Conservation (phyloP, 2,329 filamentous ascomycete species). For the Paraphaeosphaeria sporulosa region DNA sequence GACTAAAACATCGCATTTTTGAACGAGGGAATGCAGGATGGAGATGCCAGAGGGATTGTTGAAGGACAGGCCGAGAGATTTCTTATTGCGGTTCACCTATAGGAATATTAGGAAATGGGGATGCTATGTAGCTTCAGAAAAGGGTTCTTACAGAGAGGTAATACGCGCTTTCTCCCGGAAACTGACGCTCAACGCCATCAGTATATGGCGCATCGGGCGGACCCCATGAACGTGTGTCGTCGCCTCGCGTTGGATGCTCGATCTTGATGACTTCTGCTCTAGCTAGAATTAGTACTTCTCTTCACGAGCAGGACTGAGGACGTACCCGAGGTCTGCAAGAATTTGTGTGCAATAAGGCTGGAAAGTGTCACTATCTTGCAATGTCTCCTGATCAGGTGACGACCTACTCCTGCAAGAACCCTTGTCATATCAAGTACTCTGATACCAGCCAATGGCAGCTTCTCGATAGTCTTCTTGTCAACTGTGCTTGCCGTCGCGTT, state of each 20-base stretch:
- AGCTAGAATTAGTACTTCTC: conserved; percentile 20
- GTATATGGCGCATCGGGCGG: conserved; percentile 87
- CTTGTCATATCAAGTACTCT: conserved; percentile 95
- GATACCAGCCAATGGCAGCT: conserved; percentile 79
- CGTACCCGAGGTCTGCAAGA: conserved; percentile 88
- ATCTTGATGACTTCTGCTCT: conserved; percentile 97
- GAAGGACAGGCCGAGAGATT: conserved; percentile 89
- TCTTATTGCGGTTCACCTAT: conserved; percentile 96
- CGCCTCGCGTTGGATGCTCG: conserved; percentile 88
- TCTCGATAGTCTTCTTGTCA: conserved; percentile 50
- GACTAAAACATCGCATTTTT: conserved; percentile 87
- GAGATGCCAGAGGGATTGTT: conserved; percentile 81
- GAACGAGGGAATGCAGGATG: conserved; percentile 83
- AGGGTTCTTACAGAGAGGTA: conserved; percentile 74
- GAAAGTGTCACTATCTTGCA: conserved; percentile 23
- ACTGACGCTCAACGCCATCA: conserved; percentile 63
- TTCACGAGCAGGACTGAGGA: conserved; percentile 13
- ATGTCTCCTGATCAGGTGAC: conserved; percentile 11
- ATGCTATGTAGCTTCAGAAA: neutral
- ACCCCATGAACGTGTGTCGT: conserved; percentile 95
- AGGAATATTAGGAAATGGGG: neutral
- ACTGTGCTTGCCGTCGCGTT: conserved; percentile 51
- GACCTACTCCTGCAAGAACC: conserved; percentile 86
- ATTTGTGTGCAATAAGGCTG: conserved; percentile 98
- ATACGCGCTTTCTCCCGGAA: conserved; percentile 93